Conservation (phyloP, 2,329 filamentous ascomycete species). For the Lachnellula willkommii region DNA sequence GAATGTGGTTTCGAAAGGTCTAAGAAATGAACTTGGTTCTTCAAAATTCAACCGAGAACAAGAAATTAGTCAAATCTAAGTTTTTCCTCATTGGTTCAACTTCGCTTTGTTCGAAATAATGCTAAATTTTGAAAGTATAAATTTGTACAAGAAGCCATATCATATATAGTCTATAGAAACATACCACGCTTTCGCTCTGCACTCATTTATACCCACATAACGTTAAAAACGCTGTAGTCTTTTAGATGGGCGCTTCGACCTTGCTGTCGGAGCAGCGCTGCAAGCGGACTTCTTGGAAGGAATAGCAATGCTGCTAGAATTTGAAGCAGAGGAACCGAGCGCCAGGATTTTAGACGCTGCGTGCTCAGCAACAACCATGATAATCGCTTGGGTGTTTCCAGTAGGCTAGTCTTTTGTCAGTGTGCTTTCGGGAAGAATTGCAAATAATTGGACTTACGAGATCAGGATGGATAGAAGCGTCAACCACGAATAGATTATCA, state of each 20-base stretch:
- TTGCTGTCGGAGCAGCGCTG: neutral
- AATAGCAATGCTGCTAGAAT: neutral
- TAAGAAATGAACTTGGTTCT: too few species aligned
- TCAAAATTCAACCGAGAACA: too few species aligned
- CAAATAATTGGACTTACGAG: constrained; percentile 16
- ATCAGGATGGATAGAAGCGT: constrained; percentile 63
- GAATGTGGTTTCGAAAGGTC: too few species aligned
- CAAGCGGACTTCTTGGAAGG: neutral
- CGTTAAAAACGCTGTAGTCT: too few species aligned
- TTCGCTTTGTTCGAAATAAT: too few species aligned
- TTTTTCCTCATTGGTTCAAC: too few species aligned
- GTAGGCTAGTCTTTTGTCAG: constrained; percentile 43
- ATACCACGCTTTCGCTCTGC: too few species aligned
- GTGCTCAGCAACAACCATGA: constrained; percentile 61
- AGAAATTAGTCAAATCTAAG: too few species aligned
- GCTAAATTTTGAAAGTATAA: too few species aligned
- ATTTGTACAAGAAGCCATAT: too few species aligned
- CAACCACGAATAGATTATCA: constrained; percentile 62
- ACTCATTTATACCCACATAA: too few species aligned
- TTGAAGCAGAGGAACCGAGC: constrained; percentile 18
- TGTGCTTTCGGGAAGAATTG: neutral
- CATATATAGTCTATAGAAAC: too few species aligned
- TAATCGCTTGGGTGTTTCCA: constrained; percentile 60
- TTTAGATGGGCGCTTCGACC: neutral
- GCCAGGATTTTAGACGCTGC: constrained; percentile 49